phyloP scores from a whole-genome alignment of 1,284 basidiomycete genomes.

The Austroboletus novae-zelandiae region DNA sequence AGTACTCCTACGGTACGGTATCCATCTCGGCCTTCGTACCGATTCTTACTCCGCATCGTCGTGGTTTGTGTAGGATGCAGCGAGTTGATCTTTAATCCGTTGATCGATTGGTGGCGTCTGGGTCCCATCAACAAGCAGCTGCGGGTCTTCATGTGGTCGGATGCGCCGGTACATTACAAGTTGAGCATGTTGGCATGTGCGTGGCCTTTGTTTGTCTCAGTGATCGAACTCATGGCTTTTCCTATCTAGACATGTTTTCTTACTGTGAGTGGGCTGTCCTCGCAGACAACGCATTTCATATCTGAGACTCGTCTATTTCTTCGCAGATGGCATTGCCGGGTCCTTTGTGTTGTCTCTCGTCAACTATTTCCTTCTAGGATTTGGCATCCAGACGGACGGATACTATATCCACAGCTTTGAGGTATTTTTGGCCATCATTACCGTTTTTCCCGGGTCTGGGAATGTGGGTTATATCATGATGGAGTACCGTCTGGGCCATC shows the following conservation, averaged over 20 bases:
- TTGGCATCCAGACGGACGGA: conserved; percentile 58
- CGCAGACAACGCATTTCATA: conserved; percentile 7
- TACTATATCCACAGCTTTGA: conserved; percentile 74
- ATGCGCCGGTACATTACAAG: conserved; percentile 80
- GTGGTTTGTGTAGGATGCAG: conserved; percentile 34
- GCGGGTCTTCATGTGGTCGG: conserved; percentile 71
- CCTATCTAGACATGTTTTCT: conserved; percentile 72
- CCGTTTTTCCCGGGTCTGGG: conserved; percentile 73
- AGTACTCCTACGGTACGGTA: conserved; percentile 80
- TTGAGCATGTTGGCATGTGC: conserved; percentile 71
- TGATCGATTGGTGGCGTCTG: conserved; percentile 65
- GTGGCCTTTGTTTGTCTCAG: conserved; percentile 37
- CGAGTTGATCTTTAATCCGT: conserved; percentile 77
- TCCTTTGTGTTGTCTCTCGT: conserved; percentile 62
- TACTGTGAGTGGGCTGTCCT: conserved; percentile 49
- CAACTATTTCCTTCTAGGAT: conserved; percentile 74
- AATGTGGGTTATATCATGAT: conserved; percentile 70
- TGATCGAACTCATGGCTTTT: conserved; percentile 5
- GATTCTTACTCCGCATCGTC: not conserved
- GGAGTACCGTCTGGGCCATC: conserved; percentile 72
- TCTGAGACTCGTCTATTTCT: not conserved
- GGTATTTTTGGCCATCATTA: conserved; percentile 71
- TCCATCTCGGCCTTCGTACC: not conserved
- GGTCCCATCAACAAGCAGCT: conserved; percentile 81
- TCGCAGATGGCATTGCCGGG: conserved; percentile 71